These are phyloP conservation scores for Solanum lycopersicoides DNA, from an alignment of 257 asterid genomes.

Conservation along the genomic window DNA sequence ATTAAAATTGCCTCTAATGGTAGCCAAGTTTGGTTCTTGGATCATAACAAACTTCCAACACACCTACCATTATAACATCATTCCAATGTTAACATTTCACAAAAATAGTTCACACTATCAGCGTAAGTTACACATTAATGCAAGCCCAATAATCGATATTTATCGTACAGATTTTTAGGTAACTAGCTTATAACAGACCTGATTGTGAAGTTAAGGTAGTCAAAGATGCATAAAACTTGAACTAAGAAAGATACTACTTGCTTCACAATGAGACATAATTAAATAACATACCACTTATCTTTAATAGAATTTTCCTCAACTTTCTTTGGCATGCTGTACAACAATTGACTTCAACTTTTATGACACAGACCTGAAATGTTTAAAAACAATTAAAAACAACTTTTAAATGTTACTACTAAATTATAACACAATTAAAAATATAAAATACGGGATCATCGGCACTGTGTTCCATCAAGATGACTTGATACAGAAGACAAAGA, in stretches of 20 bases:
- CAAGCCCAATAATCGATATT: background rate
- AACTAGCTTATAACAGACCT: background rate
- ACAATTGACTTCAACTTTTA: constrained; percentile 5
- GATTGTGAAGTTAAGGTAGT: background rate
- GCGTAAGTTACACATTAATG: background rate
- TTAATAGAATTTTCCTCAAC: background rate
- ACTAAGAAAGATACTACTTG: background rate
- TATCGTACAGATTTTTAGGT: background rate
- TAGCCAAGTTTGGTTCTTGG: background rate
- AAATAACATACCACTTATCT: background rate
- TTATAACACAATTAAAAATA: background rate
- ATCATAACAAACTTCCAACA: background rate
- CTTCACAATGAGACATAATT: no score
- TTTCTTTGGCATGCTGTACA: constrained; percentile 1
- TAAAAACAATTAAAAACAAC: background rate
- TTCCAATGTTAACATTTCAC: background rate
- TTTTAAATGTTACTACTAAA: background rate
- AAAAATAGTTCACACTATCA: background rate
- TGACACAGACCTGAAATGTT: background rate
- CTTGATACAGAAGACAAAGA: background rate
- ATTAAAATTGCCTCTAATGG: background rate
- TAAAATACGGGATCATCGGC: background rate
- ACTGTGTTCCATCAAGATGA: background rate
- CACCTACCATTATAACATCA: background rate
- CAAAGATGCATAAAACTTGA: background rate